Conservation (phyloP, 108 stramenopile genomes). For the Cyclotella kingstonii region DNA sequence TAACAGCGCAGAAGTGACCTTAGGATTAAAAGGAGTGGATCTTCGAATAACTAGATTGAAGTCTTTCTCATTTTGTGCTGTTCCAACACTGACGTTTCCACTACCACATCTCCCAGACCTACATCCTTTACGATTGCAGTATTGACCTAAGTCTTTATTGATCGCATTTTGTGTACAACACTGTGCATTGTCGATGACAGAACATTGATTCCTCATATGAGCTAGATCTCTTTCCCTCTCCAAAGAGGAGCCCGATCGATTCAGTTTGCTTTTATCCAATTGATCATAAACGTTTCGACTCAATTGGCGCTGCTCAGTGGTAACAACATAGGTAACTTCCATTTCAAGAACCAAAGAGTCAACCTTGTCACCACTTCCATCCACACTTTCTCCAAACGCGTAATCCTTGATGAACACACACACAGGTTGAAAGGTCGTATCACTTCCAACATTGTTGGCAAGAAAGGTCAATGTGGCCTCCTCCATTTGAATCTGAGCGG, state of each 20-base stretch:
- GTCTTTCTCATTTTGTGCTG: not conserved
- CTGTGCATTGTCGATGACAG: not conserved
- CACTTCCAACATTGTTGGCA: constrained; percentile 7
- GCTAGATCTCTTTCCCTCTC: not conserved
- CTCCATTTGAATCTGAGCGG: constrained; percentile 4
- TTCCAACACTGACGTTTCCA: not conserved
- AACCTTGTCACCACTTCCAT: not conserved
- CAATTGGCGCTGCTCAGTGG: not conserved
- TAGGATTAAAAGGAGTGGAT: constrained; percentile 7
- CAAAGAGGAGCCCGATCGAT: not conserved
- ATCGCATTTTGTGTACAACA: constrained; percentile 17
- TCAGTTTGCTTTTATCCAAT: not conserved
- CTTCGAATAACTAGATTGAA: constrained; percentile 1
- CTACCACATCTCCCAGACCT: not conserved
- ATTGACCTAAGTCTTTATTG: not conserved
- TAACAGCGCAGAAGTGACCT: not conserved
- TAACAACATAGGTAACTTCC: not conserved
- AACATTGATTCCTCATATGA: not conserved
- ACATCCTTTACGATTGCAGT: constrained; percentile 5
- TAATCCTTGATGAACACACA: not conserved
- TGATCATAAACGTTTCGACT: not conserved
- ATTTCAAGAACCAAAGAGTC: constrained; percentile 3
- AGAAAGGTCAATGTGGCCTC: constrained; percentile 3
- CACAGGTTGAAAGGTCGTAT: constrained; percentile 8
- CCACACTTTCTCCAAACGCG: not conserved